A percentile compares a stretch with the other conserved stretches of the same genome.
phyloP scores from a whole-genome alignment of 257 asterid species.

The Ehretia macrophylla region DNA sequence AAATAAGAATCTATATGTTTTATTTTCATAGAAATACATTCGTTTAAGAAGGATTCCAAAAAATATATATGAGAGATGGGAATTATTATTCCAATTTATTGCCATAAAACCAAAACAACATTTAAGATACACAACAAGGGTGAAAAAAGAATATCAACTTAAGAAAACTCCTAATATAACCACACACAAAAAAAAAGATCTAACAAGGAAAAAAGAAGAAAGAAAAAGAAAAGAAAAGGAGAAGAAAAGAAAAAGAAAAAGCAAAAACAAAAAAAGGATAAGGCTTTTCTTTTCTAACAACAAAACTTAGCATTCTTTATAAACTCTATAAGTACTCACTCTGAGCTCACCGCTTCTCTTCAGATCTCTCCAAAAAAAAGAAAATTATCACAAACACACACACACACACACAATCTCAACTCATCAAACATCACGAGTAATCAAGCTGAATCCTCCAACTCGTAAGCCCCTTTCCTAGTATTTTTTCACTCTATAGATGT shows the following conservation, averaged over 20 bases:
- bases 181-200: neutral
- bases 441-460: conserved; percentile 6
- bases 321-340: conserved; percentile 3
- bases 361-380: neutral
- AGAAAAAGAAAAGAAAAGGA: conserved; percentile 3
- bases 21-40: no score
- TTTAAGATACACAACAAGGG: no score
- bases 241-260: no score
- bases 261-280: neutral
- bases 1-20: no score
- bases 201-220: neutral
- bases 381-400: neutral
- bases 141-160: no score
- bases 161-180: neutral
- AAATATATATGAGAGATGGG: no score
- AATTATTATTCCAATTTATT: no score
- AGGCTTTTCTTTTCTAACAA: conserved; percentile 15
- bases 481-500: neutral
- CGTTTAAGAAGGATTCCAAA: no score
- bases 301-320: conserved; percentile 1
- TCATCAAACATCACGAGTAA: neutral
- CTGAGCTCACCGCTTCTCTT: neutral
- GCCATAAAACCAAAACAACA: no score
- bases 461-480: neutral
- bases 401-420: neutral